These are phyloP conservation scores for Athelia psychrophila DNA, from an alignment of 1,284 basidiomycete species.

Conservation along the genomic window DNA sequence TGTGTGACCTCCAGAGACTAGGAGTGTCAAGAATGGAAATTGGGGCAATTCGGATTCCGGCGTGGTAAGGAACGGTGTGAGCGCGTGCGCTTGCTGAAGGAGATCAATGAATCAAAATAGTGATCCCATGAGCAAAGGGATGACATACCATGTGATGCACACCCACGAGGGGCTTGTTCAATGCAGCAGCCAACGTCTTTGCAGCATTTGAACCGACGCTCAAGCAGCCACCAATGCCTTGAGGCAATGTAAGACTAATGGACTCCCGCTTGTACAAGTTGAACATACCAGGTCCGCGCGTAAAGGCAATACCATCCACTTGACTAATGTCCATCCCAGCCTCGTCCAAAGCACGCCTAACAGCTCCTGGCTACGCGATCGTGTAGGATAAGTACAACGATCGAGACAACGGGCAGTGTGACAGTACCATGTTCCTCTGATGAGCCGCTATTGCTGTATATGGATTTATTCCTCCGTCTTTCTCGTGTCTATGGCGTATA, in stretches of 20 bases:
- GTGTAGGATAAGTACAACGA: constrained; percentile 1
- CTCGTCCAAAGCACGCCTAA: constrained; percentile 63
- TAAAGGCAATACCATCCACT: constrained; percentile 88
- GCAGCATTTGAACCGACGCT: constrained; percentile 77
- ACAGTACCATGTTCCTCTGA: constrained; percentile 67
- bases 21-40: constrained; percentile 86
- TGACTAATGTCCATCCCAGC: constrained; percentile 58
- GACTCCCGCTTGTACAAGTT: background rate
- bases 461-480: constrained; percentile 84
- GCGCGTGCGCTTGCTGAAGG: constrained; percentile 91
- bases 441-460: constrained; percentile 73
- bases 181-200: constrained; percentile 75
- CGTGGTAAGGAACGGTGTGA: constrained; percentile 79
- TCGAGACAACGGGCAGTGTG: background rate
- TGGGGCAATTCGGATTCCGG: constrained; percentile 45
- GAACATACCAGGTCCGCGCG: constrained; percentile 77
- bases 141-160: constrained; percentile 88
- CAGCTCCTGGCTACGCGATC: constrained; percentile 65
- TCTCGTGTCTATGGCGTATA: constrained; percentile 47
- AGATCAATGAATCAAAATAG: constrained; percentile 4
- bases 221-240: constrained; percentile 82
- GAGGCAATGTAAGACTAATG: background rate
- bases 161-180: constrained; percentile 79
- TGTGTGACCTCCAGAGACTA: constrained; percentile 92
- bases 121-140: background rate